These are phyloP conservation scores for Kentomonas sorsogonicus DNA, from an alignment of 208 protist genomes.

Conservation along the genomic window DNA sequence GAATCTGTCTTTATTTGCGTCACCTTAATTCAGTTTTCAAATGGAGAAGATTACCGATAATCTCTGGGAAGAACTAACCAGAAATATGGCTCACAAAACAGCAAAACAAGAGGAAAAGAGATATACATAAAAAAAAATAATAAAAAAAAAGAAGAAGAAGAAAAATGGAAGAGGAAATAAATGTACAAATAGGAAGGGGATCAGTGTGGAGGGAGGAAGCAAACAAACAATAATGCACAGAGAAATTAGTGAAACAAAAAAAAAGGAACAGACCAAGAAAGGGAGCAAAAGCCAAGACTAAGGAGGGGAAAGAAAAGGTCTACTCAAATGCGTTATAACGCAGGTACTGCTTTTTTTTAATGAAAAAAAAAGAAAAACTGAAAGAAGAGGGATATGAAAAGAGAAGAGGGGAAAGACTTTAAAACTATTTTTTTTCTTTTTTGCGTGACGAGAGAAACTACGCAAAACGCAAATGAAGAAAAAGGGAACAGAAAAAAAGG, in stretches of 20 bases:
- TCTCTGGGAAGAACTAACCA: no score
- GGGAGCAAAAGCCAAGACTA: neutral
- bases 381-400: neutral
- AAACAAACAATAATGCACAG: conserved; percentile 6
- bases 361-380: conserved; percentile 10
- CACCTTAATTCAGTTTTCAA: no score
- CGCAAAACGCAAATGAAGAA: no score
- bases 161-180: neutral
- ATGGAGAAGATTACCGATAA: no score
- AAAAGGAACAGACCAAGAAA: conserved; percentile 11
- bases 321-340: no score
- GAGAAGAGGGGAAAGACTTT: no score
- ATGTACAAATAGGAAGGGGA: neutral
- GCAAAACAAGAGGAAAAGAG: neutral
- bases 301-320: neutral
- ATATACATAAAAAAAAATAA: neutral
- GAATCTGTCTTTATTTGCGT: no score
- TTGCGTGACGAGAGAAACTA: no score
- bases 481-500: no score
- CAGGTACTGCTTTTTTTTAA: conserved; percentile 12
- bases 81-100: neutral
- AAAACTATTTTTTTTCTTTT: no score
- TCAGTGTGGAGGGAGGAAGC: neutral
- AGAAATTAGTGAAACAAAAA: neutral
- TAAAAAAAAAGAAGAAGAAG: conserved; percentile 1